Conservation (phyloP, 768 basidiomycete species). For the Trametes cingulata region DNA sequence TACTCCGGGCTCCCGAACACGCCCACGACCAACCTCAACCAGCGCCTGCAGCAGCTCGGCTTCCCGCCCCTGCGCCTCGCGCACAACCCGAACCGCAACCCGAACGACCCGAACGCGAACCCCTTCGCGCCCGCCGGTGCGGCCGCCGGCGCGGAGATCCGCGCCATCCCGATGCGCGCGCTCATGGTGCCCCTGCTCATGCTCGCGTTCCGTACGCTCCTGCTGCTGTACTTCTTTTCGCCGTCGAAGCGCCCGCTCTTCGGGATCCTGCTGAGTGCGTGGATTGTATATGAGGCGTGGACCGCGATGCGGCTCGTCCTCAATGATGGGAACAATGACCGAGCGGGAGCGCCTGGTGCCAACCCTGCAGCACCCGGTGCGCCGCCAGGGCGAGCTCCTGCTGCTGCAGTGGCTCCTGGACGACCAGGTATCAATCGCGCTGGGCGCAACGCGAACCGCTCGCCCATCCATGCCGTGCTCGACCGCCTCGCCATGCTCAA, state of each 20-base stretch:
- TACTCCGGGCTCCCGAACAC: slow-evolving; percentile 36
- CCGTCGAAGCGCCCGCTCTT: slow-evolving; percentile 73
- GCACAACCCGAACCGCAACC: slow-evolving; percentile 33
- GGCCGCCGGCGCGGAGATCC: slow-evolving; percentile 40
- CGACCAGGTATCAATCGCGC: background rate
- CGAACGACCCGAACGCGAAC: slow-evolving; percentile 32
- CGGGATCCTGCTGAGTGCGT: slow-evolving; percentile 61
- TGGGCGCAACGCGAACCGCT: background rate
- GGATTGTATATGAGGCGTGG: slow-evolving; percentile 80
- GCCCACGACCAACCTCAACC: slow-evolving; percentile 47
- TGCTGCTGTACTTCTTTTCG: slow-evolving; percentile 76
- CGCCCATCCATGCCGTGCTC: slow-evolving; percentile 33
- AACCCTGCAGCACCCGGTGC: slow-evolving; percentile 4
- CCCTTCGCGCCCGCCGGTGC: slow-evolving; percentile 18
- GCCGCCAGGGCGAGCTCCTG: background rate
- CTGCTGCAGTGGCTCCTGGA: background rate
- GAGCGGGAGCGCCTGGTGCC: slow-evolving; percentile 14
- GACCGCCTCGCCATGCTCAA: slow-evolving; percentile 59
- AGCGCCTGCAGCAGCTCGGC: slow-evolving; percentile 64
- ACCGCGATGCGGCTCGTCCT: slow-evolving; percentile 56
- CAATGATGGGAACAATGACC: slow-evolving; percentile 34
- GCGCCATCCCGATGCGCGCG: slow-evolving; percentile 65
- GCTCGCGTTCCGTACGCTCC: slow-evolving; percentile 64
- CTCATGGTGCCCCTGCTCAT: slow-evolving; percentile 66
- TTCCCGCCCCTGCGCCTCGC: slow-evolving; percentile 51